Evolutionary conservation across 2,329 filamentous ascomycete genomes (phyloP).

Genomic region (Aspergillus thermomutatus): DNA sequence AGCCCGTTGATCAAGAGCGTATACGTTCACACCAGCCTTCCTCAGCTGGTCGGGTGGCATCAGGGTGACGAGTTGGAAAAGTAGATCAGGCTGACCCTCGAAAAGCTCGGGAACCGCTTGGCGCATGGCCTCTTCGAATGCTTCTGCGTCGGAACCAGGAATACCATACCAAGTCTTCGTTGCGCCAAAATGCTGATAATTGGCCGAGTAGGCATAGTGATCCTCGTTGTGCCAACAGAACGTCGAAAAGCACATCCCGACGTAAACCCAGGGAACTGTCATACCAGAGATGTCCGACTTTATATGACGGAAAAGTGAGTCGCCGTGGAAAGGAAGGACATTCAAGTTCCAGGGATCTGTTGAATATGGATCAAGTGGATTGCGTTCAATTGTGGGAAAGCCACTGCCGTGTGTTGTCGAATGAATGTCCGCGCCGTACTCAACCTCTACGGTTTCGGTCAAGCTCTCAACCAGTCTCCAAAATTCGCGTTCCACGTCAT

Average conservation of each 20-base stretch:
- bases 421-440: conserved; percentile 97
- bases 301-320: conserved; percentile 94
- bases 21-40: conserved; percentile 89
- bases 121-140: conserved; percentile 92
- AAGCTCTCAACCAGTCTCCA: conserved; percentile 93
- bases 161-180: conserved; percentile 99
- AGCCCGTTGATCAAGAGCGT: conserved; percentile 90
- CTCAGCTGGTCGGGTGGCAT: conserved; percentile 88
- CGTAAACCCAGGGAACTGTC: conserved; percentile 98
- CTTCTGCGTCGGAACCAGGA: conserved; percentile 85
- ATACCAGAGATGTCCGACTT: conserved; percentile 98
- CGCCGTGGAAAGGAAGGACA: conserved; percentile 80
- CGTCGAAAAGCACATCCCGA: conserved; percentile 98
- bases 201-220: conserved; percentile 95
- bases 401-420: conserved; percentile 97
- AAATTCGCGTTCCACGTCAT: conserved; percentile 94
- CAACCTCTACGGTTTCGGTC: conserved; percentile 93
- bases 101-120: conserved; percentile 95
- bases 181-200: conserved; percentile 96
- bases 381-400: conserved; percentile 89
- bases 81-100: conserved; percentile 90
- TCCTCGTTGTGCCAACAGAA: conserved; percentile 99
- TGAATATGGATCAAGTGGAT: conserved; percentile 82
- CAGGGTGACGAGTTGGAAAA: conserved; percentile 96
- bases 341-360: conserved; percentile 96